Evolutionary conservation across 495 filamentous ascomycete species (phyloP).

Genomic region (Aspergillus egyptiacus): DNA sequence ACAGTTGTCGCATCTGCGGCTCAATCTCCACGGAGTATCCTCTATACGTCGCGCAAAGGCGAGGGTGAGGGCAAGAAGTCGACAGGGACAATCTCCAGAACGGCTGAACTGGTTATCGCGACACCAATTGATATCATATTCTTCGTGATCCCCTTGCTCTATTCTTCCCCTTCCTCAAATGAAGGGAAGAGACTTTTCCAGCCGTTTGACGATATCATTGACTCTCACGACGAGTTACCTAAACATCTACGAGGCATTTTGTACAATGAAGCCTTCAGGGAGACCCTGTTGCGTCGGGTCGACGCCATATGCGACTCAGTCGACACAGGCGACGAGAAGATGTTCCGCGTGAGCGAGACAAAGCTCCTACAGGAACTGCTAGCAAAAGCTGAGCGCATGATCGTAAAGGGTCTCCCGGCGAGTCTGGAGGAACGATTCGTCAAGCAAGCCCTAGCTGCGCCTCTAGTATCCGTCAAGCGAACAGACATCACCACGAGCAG

Average conservation of each 20-base stretch:
- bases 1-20: constrained; percentile 62
- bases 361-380: constrained; percentile 65
- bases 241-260: constrained; percentile 54
- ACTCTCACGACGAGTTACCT: constrained; percentile 51
- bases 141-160: constrained; percentile 67
- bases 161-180: constrained; percentile 31
- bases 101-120: constrained; percentile 68
- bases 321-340: constrained; percentile 71
- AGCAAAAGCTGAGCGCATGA: constrained; percentile 66
- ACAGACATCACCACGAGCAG: constrained; percentile 29
- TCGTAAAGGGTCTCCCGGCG: constrained; percentile 55
- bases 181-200: constrained; percentile 61
- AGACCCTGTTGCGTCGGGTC: constrained; percentile 47
- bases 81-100: constrained; percentile 41
- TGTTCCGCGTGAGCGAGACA: constrained; percentile 67
- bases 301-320: constrained; percentile 68
- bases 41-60: constrained; percentile 24
- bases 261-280: constrained; percentile 39
- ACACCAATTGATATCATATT: constrained; percentile 83
- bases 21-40: constrained; percentile 29
- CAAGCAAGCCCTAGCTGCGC: constrained; percentile 64
- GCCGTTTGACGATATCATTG: constrained; percentile 73
- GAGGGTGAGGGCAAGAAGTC: constrained; percentile 3
- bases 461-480: constrained; percentile 57
- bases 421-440: constrained; percentile 88